Percentiles rank a stretch among this genome's conserved stretches.
Evolutionary conservation across 257 asterid genomes (phyloP).

Genomic region (Gardenia jasminoides): DNA sequence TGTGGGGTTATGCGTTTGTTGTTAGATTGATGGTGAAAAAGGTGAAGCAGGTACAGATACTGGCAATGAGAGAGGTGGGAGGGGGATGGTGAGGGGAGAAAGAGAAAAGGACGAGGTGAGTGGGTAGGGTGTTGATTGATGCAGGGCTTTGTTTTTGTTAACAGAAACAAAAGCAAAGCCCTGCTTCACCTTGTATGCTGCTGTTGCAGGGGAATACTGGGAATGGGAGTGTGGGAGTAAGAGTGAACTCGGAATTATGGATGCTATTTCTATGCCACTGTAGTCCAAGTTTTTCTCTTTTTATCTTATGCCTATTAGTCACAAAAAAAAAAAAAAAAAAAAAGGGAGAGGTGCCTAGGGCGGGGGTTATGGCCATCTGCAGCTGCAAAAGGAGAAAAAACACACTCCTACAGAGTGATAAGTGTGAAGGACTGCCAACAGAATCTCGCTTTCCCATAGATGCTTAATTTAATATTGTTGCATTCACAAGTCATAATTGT

Average conservation of each 20-base stretch:
- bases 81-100: no score
- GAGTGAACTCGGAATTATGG: not conserved
- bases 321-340: slow-evolving; percentile 19
- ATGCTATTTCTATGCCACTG: no score
- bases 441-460: slow-evolving; percentile 19
- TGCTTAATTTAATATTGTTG: not conserved
- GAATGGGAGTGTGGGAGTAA: not conserved
- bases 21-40: not conserved
- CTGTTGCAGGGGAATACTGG: not conserved
- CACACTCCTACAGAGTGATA: not conserved
- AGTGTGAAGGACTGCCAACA: not conserved
- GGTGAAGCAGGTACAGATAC: not conserved
- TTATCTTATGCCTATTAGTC: not conserved
- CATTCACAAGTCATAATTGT: not conserved
- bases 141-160: slow-evolving; percentile 12
- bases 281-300: not conserved
- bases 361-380: not conserved
- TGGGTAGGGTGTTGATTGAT: slow-evolving; percentile 13
- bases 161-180: slow-evolving; percentile 4
- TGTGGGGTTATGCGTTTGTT: not conserved
- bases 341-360: not conserved
- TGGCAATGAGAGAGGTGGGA: not conserved
- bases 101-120: slow-evolving; percentile 1
- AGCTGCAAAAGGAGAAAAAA: not conserved
- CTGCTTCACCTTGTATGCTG: not conserved